These are phyloP conservation scores for Claviceps sp. DNA, from an alignment of 2,329 filamentous ascomycete species.

Conservation along the genomic window DNA sequence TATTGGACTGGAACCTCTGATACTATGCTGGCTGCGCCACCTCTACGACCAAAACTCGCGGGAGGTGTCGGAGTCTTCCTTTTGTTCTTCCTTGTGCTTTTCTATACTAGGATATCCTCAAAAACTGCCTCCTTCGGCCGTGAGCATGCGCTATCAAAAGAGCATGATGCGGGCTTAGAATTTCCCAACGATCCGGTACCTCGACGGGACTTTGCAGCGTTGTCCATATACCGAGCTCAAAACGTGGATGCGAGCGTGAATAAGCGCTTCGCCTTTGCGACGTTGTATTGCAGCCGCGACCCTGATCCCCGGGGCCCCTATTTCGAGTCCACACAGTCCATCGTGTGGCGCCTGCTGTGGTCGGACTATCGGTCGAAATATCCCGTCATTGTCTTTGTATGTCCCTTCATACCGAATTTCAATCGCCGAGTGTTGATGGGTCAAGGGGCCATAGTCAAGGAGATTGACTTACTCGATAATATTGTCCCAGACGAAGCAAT, in stretches of 20 bases:
- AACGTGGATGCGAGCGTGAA: not conserved
- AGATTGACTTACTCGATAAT: slow-evolving; percentile 1
- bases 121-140: not conserved
- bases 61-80: not conserved
- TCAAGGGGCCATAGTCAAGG: slow-evolving; percentile 1
- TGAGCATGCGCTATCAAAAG: not conserved
- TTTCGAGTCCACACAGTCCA: slow-evolving; percentile 1
- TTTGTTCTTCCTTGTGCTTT: not conserved
- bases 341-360: slow-evolving; percentile 2
- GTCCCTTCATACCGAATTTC: not conserved
- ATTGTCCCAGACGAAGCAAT: slow-evolving; percentile 1
- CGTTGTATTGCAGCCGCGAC: slow-evolving; percentile 1
- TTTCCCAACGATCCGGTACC: slow-evolving; percentile 2
- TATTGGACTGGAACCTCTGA: too few species aligned
- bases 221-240: slow-evolving; percentile 1
- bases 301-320: not conserved
- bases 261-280: not conserved
- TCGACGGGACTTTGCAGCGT: not conserved
- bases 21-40: not conserved
- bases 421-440: not conserved
- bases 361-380: slow-evolving; percentile 1
- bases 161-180: not conserved
- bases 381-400: slow-evolving; percentile 1
- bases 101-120: not conserved
- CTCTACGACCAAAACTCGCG: not conserved